phyloP scores from a whole-genome alignment of 345 rosid species.

The Populus pruinosa region DNA sequence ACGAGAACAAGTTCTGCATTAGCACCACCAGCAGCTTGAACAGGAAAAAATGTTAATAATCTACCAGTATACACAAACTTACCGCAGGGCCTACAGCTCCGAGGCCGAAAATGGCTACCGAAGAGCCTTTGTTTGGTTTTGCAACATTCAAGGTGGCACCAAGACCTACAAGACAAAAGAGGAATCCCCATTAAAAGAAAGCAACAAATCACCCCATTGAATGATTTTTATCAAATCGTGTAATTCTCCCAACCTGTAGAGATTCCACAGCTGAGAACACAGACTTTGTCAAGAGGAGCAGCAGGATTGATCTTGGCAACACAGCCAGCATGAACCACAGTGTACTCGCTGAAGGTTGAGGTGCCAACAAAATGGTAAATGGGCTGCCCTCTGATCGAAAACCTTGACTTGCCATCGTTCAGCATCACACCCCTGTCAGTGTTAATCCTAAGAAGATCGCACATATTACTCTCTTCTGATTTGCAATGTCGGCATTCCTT shows the following conservation, averaged over 20 bases:
- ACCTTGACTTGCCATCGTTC: constrained; percentile 36
- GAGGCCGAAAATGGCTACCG: constrained; percentile 40
- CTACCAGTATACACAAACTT: not conserved
- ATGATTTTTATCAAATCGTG: not conserved
- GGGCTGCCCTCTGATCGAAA: constrained; percentile 39
- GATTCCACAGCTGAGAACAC: constrained; percentile 38
- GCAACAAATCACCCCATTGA: not conserved
- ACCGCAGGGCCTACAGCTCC: constrained; percentile 46
- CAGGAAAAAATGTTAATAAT: not conserved
- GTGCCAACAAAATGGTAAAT: constrained; percentile 43
- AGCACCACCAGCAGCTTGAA: not conserved
- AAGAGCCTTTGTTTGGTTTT: constrained; percentile 32
- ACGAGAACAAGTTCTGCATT: no score
- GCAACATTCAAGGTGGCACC: constrained; percentile 47
- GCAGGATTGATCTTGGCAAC: constrained; percentile 36
- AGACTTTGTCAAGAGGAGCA: constrained; percentile 42
- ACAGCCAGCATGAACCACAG: constrained; percentile 35
- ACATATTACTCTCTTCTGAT: constrained; percentile 38
- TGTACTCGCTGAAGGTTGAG: constrained; percentile 41
- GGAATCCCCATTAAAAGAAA: not conserved
- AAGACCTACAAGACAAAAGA: constrained; percentile 18
- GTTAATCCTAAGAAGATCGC: constrained; percentile 35
- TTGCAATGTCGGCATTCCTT: constrained; percentile 32
- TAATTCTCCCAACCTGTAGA: constrained; percentile 25
- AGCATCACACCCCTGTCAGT: constrained; percentile 39